phyloP scores from a whole-genome alignment of 257 asterid species.

The Prunella vulgaris region DNA sequence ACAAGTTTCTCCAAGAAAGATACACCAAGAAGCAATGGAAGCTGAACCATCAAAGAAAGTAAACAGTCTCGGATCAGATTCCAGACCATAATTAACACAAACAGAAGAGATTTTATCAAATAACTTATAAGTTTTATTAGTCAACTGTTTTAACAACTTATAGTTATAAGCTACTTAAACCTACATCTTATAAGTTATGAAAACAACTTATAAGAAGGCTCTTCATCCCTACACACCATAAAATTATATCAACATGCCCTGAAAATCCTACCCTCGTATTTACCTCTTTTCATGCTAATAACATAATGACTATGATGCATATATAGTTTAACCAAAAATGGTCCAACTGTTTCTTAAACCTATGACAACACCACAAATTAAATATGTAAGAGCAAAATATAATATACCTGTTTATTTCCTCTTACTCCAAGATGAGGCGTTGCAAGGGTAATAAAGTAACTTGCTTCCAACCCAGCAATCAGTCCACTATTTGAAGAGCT shows the following conservation, averaged over 20 bases:
- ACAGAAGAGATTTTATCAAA: not conserved
- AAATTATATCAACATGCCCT: too few relatives aligned
- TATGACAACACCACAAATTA: not conserved
- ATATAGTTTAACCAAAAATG: not conserved
- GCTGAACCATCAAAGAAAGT: slow-evolving; percentile 51
- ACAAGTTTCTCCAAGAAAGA: slow-evolving; percentile 88
- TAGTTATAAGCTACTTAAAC: too few relatives aligned
- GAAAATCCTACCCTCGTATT: not conserved
- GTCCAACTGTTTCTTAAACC: not conserved
- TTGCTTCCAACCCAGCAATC: slow-evolving; percentile 89
- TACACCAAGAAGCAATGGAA: slow-evolving; percentile 85
- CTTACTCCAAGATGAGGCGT: slow-evolving; percentile 98
- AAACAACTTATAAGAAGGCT: too few relatives aligned
- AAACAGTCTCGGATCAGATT: slow-evolving; percentile 40
- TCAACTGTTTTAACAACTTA: too few relatives aligned
- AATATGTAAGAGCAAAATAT: not conserved
- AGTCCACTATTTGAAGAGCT: slow-evolving; percentile 47
- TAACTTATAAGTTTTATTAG: too few relatives aligned
- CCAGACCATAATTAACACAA: not conserved
- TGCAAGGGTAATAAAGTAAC: slow-evolving; percentile 84
- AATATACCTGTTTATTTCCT: slow-evolving; percentile 79
- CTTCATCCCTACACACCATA: too few relatives aligned
- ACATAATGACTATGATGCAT: not conserved
- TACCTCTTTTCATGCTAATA: not conserved
- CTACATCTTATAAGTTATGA: too few relatives aligned